These are phyloP conservation scores for Aspergillus bombycis DNA, from an alignment of 2,329 filamentous ascomycete genomes.

Conservation along the genomic window DNA sequence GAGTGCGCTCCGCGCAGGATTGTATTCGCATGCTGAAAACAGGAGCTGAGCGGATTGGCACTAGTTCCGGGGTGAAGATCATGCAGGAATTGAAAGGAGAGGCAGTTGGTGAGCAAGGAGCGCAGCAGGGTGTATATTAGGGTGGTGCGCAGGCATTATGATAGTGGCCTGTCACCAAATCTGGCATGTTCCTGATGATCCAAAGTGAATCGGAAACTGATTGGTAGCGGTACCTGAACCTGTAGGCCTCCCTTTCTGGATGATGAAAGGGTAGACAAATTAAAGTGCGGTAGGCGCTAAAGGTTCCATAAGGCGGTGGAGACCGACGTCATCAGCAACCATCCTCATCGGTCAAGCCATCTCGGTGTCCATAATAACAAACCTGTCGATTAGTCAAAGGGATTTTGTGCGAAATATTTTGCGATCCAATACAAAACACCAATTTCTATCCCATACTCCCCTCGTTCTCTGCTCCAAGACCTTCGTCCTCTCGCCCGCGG, in stretches of 20 bases:
- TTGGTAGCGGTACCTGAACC: not conserved
- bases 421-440: not conserved
- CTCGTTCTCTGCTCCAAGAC: not conserved
- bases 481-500: not conserved
- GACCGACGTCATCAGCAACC: constrained; percentile 14
- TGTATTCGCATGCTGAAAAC: constrained; percentile 59
- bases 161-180: not conserved
- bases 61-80: constrained; percentile 60
- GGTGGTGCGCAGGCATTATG: not conserved
- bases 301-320: constrained; percentile 10
- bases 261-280: not conserved
- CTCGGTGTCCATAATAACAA: not conserved
- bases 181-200: not conserved
- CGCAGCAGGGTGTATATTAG: not conserved
- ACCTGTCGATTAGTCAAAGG: not conserved
- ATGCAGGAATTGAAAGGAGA: constrained; percentile 47
- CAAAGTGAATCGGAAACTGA: not conserved
- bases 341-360: constrained; percentile 13
- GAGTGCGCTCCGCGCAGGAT: constrained; percentile 55
- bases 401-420: constrained; percentile 1
- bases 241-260: not conserved
- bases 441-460: not conserved
- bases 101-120: constrained; percentile 9
- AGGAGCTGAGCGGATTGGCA: constrained; percentile 60
- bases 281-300: constrained; percentile 2